Conservation (phyloP, 495 filamentous ascomycete genomes). For the Parathielavia hyrcaniae region DNA sequence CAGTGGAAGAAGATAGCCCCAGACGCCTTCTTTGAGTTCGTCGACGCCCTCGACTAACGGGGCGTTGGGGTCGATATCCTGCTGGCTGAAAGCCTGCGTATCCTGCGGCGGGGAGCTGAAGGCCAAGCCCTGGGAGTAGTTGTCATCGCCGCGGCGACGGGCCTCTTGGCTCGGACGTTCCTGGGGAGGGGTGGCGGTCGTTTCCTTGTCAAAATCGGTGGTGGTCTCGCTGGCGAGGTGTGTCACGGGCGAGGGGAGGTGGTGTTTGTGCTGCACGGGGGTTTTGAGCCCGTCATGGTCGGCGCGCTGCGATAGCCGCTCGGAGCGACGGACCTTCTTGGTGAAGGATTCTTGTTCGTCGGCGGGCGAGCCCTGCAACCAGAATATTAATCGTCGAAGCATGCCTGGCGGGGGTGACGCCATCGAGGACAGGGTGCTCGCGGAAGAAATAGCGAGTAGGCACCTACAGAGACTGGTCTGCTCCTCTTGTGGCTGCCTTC, state of each 20-base stretch:
- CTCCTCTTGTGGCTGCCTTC: slow-evolving; percentile 52
- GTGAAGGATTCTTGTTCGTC: slow-evolving; percentile 40
- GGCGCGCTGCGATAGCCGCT: slow-evolving; percentile 48
- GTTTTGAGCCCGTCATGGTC: slow-evolving; percentile 43
- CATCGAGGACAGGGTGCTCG: slow-evolving; percentile 10
- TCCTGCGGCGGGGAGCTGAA: slow-evolving; percentile 52
- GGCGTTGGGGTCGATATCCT: slow-evolving; percentile 60
- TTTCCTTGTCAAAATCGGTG: slow-evolving; percentile 56
- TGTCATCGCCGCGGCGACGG: slow-evolving; percentile 36
- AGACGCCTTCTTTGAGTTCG: slow-evolving; percentile 82
- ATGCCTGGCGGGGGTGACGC: slow-evolving; percentile 26
- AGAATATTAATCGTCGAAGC: slow-evolving; percentile 29
- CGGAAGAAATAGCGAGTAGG: slow-evolving; percentile 14
- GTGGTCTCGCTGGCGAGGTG: slow-evolving; percentile 55
- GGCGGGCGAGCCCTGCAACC: slow-evolving; percentile 40
- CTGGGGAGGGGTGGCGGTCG: slow-evolving; percentile 65
- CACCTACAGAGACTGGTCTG: slow-evolving; percentile 36
- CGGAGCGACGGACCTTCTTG: slow-evolving; percentile 64
- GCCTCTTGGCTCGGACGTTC: slow-evolving; percentile 53
- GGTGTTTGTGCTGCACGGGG: slow-evolving; percentile 55
- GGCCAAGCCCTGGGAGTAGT: slow-evolving; percentile 42
- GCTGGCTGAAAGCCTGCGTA: slow-evolving; percentile 75
- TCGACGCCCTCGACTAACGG: slow-evolving; percentile 76
- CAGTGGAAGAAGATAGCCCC: slow-evolving; percentile 88
- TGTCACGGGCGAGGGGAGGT: slow-evolving; percentile 80